Evolutionary conservation across 2,329 filamentous ascomycete species (phyloP).

Genomic region (Fusarium fujikuroi): DNA sequence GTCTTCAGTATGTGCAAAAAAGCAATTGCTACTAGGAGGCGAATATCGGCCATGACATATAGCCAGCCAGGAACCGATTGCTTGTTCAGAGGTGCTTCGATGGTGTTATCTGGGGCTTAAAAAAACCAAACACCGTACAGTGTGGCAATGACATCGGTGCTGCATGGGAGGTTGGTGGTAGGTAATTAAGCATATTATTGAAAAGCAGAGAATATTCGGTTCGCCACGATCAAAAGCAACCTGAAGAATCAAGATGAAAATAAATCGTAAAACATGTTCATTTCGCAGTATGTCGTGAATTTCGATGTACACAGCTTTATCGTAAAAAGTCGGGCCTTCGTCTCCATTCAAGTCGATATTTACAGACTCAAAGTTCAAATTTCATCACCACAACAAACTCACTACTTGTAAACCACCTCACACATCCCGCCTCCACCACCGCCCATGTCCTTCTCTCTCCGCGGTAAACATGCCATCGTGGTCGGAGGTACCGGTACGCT

Average conservation of each 20-base stretch:
- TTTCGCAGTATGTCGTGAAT: neutral
- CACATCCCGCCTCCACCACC: neutral
- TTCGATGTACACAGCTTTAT: neutral
- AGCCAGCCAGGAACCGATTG: conserved; percentile 23
- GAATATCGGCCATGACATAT: conserved; percentile 17
- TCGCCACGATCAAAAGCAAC: neutral
- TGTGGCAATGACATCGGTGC: conserved; percentile 22
- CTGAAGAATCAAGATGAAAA: neutral
- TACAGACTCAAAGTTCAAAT: conserved; percentile 10
- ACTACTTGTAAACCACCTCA: neutral
- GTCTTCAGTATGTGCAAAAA: neutral
- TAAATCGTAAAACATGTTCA: neutral
- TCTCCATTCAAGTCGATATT: neutral
- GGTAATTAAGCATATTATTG: neutral
- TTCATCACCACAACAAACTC: conserved; percentile 9
- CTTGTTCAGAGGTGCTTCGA: conserved; percentile 7
- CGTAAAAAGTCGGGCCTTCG: neutral
- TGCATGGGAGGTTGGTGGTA: neutral
- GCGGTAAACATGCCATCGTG: conserved; percentile 66
- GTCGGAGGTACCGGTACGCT: conserved; percentile 79
- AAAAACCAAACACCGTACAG: neutral
- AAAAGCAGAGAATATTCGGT: neutral
- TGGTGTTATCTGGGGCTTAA: neutral
- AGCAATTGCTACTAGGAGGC: neutral
- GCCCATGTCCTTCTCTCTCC: conserved; percentile 50